Percentiles rank a stretch among this genome's conserved stretches.
phyloP scores from a whole-genome alignment of 805 yeast species.

The Myxozyma neotropica region DNA sequence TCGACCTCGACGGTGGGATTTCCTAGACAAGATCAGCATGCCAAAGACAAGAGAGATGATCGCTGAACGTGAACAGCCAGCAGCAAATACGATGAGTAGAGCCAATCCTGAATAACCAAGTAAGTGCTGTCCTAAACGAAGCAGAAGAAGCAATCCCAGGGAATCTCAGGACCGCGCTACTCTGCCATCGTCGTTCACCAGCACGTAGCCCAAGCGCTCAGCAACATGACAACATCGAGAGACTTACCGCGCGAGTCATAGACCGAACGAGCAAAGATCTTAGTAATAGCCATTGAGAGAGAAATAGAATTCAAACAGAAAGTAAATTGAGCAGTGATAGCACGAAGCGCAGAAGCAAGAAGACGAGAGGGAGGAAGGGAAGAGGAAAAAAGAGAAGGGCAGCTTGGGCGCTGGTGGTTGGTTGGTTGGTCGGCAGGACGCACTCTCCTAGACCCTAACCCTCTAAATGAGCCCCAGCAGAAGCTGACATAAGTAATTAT shows the following conservation, averaged over 20 bases:
- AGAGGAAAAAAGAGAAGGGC: background rate
- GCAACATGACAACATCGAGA: background rate
- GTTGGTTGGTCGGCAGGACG: background rate
- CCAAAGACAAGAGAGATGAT: too few relatives aligned
- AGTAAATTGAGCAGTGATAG: background rate
- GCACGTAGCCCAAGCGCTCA: background rate
- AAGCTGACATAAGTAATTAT: background rate
- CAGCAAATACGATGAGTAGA: too few relatives aligned
- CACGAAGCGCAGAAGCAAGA: slow-evolving; percentile 2
- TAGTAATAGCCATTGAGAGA: slow-evolving; percentile 72
- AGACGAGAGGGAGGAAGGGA: background rate
- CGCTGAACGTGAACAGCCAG: too few relatives aligned
- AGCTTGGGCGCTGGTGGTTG: slow-evolving; percentile 7
- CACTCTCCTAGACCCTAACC: background rate
- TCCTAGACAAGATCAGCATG: slow-evolving; percentile 34
- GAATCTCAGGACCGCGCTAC: too few relatives aligned
- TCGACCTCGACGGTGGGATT: slow-evolving; percentile 99
- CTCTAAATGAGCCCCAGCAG: background rate
- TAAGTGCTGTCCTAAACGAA: too few relatives aligned
- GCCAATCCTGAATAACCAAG: too few relatives aligned
- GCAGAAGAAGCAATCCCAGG: too few relatives aligned
- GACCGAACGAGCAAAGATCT: slow-evolving; percentile 92
- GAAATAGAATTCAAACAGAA: background rate
- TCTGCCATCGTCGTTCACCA: too few relatives aligned
- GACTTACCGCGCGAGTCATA: slow-evolving; percentile 94